Conservation (phyloP, 805 yeast genomes). For the Metschnikowia drakensbergensis region DNA sequence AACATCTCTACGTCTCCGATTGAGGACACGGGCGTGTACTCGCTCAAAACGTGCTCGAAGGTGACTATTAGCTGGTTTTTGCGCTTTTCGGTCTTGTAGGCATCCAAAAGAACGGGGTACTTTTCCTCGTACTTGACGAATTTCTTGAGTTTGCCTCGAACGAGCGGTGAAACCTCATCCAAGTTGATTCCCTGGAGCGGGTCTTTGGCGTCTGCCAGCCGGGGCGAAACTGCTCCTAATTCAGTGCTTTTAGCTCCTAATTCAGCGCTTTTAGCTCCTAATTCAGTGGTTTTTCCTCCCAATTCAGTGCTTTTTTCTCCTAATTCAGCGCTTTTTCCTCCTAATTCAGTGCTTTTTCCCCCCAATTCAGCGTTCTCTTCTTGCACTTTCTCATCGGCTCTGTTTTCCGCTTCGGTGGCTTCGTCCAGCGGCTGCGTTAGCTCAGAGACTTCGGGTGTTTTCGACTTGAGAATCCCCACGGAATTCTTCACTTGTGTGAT, state of each 20-base stretch:
- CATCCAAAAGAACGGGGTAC: conserved; percentile 79
- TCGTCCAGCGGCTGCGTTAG: conserved; percentile 48
- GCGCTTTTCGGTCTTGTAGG: conserved; percentile 77
- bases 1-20: conserved; percentile 69
- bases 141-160: conserved; percentile 63
- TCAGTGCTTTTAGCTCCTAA: no score
- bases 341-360: no score
- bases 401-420: conserved; percentile 1
- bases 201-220: background rate
- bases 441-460: conserved; percentile 47
- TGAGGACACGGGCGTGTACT: conserved; percentile 74
- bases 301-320: background rate
- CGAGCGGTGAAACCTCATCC: conserved; percentile 50
- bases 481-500: conserved; percentile 32
- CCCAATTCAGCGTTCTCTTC: background rate
- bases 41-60: conserved; percentile 70
- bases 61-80: conserved; percentile 54
- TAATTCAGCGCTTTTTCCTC: conserved; percentile 5
- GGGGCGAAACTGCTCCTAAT: no score
- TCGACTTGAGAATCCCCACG: conserved; percentile 31
- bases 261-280: no score
- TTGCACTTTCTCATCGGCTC: no score
- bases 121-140: conserved; percentile 85
- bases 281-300: background rate
- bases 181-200: conserved; percentile 25